phyloP scores from a whole-genome alignment of 169 alveolate genomes.

The Neospora caninum region DNA sequence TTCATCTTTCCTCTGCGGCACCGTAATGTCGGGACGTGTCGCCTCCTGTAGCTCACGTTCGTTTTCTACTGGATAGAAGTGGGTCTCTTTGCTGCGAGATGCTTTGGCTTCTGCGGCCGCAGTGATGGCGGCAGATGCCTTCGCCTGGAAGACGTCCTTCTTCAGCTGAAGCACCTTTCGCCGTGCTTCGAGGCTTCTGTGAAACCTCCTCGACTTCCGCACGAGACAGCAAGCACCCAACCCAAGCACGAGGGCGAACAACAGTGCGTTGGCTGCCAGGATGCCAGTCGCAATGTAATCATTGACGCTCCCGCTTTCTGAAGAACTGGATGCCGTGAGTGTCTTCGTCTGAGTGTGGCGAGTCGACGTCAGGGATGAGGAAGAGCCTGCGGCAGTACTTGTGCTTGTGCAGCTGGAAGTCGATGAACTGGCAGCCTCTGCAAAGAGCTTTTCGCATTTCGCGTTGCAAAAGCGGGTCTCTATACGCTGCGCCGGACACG shows the following conservation, averaged over 20 bases:
- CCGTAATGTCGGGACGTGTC: background rate
- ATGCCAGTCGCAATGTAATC: background rate
- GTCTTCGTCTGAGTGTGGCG: background rate
- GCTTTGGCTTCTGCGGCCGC: background rate
- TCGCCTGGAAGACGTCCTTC: background rate
- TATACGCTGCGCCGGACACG: background rate
- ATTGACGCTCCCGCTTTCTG: background rate
- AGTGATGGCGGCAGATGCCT: background rate
- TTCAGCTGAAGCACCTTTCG: background rate
- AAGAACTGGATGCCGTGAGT: background rate
- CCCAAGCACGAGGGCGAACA: background rate
- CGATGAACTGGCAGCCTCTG: background rate
- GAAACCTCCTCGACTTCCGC: background rate
- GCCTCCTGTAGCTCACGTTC: background rate
- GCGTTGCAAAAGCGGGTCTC: conserved; percentile 19
- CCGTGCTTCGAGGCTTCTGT: background rate
- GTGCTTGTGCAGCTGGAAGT: background rate
- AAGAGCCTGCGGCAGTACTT: background rate
- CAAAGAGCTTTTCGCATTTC: conserved; percentile 3
- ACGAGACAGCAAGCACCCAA: background rate
- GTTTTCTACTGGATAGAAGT: no score
- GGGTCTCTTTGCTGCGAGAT: background rate
- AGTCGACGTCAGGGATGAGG: background rate
- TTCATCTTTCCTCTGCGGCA: background rate
- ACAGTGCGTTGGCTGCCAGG: background rate